Base-by-base conservation (phyloP, 2,329 filamentous ascomycete species). In the Cercospora sp. region DNA sequence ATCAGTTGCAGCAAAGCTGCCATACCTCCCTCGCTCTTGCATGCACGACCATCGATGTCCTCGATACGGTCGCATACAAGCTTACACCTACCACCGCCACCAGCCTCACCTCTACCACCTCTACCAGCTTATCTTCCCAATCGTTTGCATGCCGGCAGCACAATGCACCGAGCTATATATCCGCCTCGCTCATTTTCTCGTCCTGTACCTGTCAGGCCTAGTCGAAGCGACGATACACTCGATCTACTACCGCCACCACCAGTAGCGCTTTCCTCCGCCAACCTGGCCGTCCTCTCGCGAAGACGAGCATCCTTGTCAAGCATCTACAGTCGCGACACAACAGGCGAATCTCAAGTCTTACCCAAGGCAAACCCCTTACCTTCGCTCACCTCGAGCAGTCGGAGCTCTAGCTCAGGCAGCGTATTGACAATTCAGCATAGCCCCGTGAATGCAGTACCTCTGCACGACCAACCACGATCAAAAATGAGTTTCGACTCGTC, bases 261-360 rank as follows among this genome's bases (percentile, higher is more conserved):
- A 0, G 71, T 69, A 12, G 61, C 69, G 1, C 61, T 72, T 9
- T 68, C 58, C 7, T 49, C n/a, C 1, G 28, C 58, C 2, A 67
- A 72, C 34, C 58, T 71, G n/a, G 62, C 62, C 0, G 43, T 62
- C 1, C 66, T 66, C 21, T 71, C 67, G 9, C 40, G 28, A 9
- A 72, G 70, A 60, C 66, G 62, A 13, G 68, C 72, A 13, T 77
- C 75, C 12, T 32, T 74, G 3, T 75, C 75, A 3, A 77, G 76
- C 51, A 63, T 76, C 8, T 77, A 77, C 69, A 77, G 76, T 53
- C 71, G 74, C 30, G 73, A 71, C 63, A 71, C 73, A 9, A 74
- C 71, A 34, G 75, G 75, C 10, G 72, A 74, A 59, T 61, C 62
- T 8, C 64, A 60, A 13, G 18, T 57, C 30, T 8, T 66, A 55